phyloP scores from a whole-genome alignment of 2,329 filamentous ascomycete genomes.

The Byssothecium circinans region DNA sequence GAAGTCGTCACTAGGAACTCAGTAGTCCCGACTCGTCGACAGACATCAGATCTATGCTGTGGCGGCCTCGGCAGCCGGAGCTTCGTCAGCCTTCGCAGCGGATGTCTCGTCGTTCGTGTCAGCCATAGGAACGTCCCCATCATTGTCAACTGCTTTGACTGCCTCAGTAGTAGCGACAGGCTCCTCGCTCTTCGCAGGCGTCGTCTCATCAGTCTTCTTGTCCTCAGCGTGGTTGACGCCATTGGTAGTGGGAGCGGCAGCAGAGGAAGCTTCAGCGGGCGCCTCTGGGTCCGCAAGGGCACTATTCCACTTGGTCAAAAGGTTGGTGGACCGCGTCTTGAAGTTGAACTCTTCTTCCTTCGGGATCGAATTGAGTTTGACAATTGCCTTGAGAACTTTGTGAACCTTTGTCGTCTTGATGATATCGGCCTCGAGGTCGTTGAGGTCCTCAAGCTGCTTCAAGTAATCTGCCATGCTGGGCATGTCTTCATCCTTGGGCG shows the following conservation, averaged over 20 bases:
- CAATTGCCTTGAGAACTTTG: slow-evolving; percentile 93
- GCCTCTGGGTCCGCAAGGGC: slow-evolving; percentile 56
- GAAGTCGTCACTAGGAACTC: background rate
- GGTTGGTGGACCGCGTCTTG: slow-evolving; percentile 75
- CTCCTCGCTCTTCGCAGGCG: slow-evolving; percentile 39
- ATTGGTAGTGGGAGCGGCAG: slow-evolving; percentile 32
- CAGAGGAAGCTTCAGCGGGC: slow-evolving; percentile 23
- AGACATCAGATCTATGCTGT: slow-evolving; percentile 5
- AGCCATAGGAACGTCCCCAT: slow-evolving; percentile 32
- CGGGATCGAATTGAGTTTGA: slow-evolving; percentile 78
- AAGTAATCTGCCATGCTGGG: slow-evolving; percentile 74
- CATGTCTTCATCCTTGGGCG: slow-evolving; percentile 87
- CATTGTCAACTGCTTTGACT: slow-evolving; percentile 22
- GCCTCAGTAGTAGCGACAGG: slow-evolving; percentile 23
- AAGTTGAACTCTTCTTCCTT: slow-evolving; percentile 88
- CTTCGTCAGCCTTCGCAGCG: slow-evolving; percentile 20
- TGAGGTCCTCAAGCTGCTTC: slow-evolving; percentile 75
- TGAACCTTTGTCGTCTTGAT: slow-evolving; percentile 95
- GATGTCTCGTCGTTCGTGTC: slow-evolving; percentile 25
- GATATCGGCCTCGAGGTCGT: slow-evolving; percentile 83
- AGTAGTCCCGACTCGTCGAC: no score
- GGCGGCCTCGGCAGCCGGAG: slow-evolving; percentile 15
- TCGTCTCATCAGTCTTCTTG: slow-evolving; percentile 45
- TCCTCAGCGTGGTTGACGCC: slow-evolving; percentile 42
- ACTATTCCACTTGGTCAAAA: slow-evolving; percentile 89